These are phyloP conservation scores for Albizia julibrissin DNA, from an alignment of 306 rosid genomes.

Conservation along the genomic window DNA sequence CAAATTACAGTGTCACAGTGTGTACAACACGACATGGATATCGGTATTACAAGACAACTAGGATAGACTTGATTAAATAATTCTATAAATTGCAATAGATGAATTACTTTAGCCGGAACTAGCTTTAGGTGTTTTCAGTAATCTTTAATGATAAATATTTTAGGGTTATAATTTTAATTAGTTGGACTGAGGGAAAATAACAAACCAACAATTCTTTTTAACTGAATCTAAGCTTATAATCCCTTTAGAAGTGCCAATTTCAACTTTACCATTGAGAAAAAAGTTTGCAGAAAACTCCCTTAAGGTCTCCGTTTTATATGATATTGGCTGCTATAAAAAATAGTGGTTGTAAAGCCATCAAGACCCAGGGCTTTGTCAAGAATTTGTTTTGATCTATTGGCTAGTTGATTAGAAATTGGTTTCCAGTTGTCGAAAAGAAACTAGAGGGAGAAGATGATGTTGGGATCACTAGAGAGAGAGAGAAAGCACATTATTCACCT, in stretches of 20 bases:
- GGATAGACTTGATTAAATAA: not conserved
- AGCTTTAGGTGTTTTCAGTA: not conserved
- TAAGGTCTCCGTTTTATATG: not conserved
- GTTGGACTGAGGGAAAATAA: no score
- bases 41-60: not conserved
- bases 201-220: no score
- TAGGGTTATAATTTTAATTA: no score
- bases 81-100: not conserved
- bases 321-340: not conserved
- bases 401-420: not conserved
- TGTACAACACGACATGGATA: not conserved
- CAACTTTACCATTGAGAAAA: not conserved
- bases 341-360: not conserved
- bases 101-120: not conserved
- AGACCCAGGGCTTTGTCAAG: not conserved
- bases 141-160: not conserved
- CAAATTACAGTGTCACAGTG: not conserved
- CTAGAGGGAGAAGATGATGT: not conserved
- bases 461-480: not conserved
- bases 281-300: not conserved
- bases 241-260: no score
- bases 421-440: not conserved
- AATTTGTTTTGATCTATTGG: not conserved
- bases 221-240: no score
- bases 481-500: no score